Conservation (phyloP, 306 rosid genomes). For the Prunus dulcis region DNA sequence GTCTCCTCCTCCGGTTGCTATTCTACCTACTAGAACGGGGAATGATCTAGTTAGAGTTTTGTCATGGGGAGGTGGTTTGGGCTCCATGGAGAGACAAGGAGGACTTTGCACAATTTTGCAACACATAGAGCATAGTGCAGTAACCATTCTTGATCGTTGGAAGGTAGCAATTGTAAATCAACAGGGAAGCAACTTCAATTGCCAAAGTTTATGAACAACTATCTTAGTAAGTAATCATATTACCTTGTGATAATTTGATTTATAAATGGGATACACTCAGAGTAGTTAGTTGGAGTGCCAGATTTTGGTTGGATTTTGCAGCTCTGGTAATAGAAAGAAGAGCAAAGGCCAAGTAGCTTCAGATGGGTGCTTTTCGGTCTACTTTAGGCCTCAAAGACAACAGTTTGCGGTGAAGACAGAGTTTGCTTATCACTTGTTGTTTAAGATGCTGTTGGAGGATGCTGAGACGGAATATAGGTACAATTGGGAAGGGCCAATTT, state of each 20-base stretch:
- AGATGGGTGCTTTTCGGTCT: conserved; percentile 48
- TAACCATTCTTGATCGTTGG: conserved; percentile 97
- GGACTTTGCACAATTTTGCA: conserved; percentile 91
- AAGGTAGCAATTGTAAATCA: conserved; percentile 61
- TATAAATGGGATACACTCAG: neutral
- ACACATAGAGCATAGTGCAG: conserved; percentile 89
- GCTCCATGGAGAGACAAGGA: conserved; percentile 93
- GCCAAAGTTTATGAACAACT: conserved; percentile 85
- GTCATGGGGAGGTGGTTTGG: conserved; percentile 98
- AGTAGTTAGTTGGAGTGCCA: neutral
- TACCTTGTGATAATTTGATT: neutral
- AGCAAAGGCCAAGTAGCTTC: conserved; percentile 19
- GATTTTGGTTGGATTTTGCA: neutral
- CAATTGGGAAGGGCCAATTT: conserved; percentile 53
- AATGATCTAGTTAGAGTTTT: conserved; percentile 98
- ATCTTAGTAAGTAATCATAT: conserved; percentile 66
- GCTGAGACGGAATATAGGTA: conserved; percentile 63
- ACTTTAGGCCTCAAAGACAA: conserved; percentile 52
- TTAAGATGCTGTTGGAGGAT: conserved; percentile 53
- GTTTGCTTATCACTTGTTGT: conserved; percentile 48
- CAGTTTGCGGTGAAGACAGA: conserved; percentile 48
- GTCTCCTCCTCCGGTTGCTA: conserved; percentile 98
- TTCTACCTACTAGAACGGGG: conserved; percentile 98
- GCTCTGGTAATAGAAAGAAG: neutral
- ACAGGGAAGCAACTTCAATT: conserved; percentile 61